Evolutionary conservation across 345 rosid genomes (phyloP).

Genomic region (Brassica cretica): DNA sequence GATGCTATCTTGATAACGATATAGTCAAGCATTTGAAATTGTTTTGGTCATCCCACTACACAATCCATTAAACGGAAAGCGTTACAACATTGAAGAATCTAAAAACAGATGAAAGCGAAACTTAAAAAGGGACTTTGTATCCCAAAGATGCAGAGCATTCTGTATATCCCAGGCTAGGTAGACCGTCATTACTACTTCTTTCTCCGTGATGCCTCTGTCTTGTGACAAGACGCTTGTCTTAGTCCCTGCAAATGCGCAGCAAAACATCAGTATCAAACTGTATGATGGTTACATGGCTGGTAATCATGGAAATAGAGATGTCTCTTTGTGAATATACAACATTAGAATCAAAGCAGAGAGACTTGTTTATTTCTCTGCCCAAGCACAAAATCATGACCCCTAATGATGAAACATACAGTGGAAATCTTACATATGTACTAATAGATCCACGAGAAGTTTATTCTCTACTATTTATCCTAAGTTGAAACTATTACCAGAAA

Average conservation of each 20-base stretch:
- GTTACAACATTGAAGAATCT: constrained; percentile 28
- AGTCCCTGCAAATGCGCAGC: constrained; percentile 35
- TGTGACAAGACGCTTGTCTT: constrained; percentile 16
- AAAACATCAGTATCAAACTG: constrained; percentile 17
- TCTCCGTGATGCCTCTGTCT: constrained; percentile 7
- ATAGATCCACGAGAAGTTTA: neutral
- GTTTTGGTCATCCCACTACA: constrained; percentile 8
- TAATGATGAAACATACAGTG: neutral
- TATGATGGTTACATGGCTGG: neutral
- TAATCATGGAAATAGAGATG: neutral
- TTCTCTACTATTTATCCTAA: neutral
- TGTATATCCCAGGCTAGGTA: constrained; percentile 18
- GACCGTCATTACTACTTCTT: constrained; percentile 2
- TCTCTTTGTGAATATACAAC: neutral
- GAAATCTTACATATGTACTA: neutral
- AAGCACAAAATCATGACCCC: neutral
- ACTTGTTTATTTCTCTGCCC: neutral
- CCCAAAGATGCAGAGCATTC: constrained; percentile 29
- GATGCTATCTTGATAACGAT: neutral
- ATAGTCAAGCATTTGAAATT: constrained; percentile 12
- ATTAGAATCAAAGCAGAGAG: neutral
- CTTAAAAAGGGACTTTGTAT: constrained; percentile 14
- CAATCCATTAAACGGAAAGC: constrained; percentile 13
- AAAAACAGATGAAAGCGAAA: constrained; percentile 15
- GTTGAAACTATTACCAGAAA: neutral